phyloP scores from a whole-genome alignment of 345 rosid genomes.

The Aquilaria yunnanensis region DNA sequence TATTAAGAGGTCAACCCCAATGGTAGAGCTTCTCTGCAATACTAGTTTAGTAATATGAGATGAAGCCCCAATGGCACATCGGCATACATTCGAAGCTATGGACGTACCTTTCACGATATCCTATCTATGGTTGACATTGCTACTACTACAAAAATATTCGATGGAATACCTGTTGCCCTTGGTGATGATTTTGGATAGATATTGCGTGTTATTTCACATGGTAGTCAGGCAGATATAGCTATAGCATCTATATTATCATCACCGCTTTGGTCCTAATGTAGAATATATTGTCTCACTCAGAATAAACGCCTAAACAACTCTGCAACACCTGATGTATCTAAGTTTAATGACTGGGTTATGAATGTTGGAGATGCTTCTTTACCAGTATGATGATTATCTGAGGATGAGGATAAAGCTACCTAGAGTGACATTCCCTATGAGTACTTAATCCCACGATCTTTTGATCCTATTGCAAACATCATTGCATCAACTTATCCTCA shows the following conservation, averaged over 20 bases:
- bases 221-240: too few species aligned
- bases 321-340: neutral
- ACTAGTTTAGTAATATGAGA: neutral
- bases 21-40: neutral
- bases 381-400: neutral
- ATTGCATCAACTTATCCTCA: neutral
- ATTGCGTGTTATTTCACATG: too few species aligned
- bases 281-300: neutral
- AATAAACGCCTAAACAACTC: neutral
- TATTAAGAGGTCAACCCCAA: neutral
- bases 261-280: neutral
- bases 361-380: neutral
- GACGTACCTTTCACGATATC: neutral
- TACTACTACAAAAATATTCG: too few species aligned
- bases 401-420: neutral
- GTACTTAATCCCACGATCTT: neutral
- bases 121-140: neutral
- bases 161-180: too few species aligned
- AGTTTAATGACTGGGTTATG: neutral
- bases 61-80: neutral
- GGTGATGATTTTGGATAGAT: too few species aligned
- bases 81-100: neutral
- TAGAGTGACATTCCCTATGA: neutral
- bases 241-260: neutral
- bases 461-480: neutral